Base-by-base conservation (phyloP, 176 grass and related monocot species). In the Panicum miliaceum region DNA sequence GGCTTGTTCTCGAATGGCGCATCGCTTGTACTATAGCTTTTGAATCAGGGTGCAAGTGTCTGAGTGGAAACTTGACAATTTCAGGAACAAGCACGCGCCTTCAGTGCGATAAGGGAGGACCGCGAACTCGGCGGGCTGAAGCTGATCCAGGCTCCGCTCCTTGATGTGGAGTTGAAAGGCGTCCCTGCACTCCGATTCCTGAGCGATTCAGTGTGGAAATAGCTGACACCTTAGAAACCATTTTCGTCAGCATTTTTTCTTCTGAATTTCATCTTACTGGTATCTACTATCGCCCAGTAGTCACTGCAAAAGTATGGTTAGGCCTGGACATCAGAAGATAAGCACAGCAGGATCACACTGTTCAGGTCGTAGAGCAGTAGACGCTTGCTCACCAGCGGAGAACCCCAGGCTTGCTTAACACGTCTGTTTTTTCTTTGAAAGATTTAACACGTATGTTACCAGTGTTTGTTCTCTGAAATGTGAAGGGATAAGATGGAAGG, bases 41-140 rank as follows among this genome's bases (percentile, higher is more conserved):
- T 7, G 2, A 32, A 45, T 64, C 32, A 16, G 14, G 23, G 15
- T 77, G 36, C 54, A 61, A 20, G 7, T 81, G 65, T 75, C 69
- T 48, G 37, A 81, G 34, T 22, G 18, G n/a, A 54, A 22, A 22
- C 12, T 37, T 66, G 16, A 4, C 37, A 64, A 64, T 88, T 84
- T 72, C 88, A 94, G 91, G 88, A 93, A 88, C 72, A 94, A 88
- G 75, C 35, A 47, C 69, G 79, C 11, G 88, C 86, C 26, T 84
- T 94, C 20, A 56, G 67, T 43, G 88, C 82, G 47, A 94, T 90
- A 84, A 67, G 68, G 32, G 72, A 63, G 14, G 92, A 86, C 73
- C 20, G 32, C 6, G 75, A 90, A 11, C 86, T 94, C 48, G 81
- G 75, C 2, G 68, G 63, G 45, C 62, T 94, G 84, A 80, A 86